Base-by-base conservation (phyloP, 2,329 filamentous ascomycete species). In the Pezicula radicicola region DNA sequence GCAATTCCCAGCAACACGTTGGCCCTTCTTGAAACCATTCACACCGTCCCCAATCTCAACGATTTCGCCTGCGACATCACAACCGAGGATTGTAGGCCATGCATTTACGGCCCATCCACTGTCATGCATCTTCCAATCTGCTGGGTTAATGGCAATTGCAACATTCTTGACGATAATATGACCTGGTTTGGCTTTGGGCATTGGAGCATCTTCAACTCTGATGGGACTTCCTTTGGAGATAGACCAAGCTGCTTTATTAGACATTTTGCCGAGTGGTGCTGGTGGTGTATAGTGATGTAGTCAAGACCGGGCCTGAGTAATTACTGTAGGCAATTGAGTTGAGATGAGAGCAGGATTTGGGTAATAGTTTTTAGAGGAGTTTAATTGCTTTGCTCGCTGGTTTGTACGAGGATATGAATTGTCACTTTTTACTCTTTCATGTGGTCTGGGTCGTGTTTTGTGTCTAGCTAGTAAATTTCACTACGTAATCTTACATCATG, bases 21-120 rank as follows among this genome's bases (percentile, higher is more conserved):
- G 77, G 53, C 80, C 80, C 45, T 70, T 67, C 63, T 74, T 70
- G 69, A 77, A 79, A 39, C 70, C 70, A 70, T 25, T 80, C 76
- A 42, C 74, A 19, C 50, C 45, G 55, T 73, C 62, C 36, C 80
- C 80, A 19, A 81, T 73, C 30, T 75, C 73, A 39, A 79, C 56
- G 44, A 83, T 71, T 54, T 74, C 75, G 43, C 80, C 80, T 3
- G 80, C 77, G 33, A 79, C 78, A 55, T 83, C 80, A 7, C 78
- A 79, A 18, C 70, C 72, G 3, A 78, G 69, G 9, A 82, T 57
- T 7, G 56, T 55, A 7, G 68, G 69, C 37, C 64, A 67, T 9
- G 46, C n/a, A 10, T 52, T 15, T 10, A 39, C 16, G 13, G 16
- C 39, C n/a, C 35, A n/a, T 12, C 64, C 68, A 18, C 51, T 25